These are phyloP conservation scores for Myochromella boudieri DNA, from an alignment of 768 basidiomycete genomes.

Conservation along the genomic window DNA sequence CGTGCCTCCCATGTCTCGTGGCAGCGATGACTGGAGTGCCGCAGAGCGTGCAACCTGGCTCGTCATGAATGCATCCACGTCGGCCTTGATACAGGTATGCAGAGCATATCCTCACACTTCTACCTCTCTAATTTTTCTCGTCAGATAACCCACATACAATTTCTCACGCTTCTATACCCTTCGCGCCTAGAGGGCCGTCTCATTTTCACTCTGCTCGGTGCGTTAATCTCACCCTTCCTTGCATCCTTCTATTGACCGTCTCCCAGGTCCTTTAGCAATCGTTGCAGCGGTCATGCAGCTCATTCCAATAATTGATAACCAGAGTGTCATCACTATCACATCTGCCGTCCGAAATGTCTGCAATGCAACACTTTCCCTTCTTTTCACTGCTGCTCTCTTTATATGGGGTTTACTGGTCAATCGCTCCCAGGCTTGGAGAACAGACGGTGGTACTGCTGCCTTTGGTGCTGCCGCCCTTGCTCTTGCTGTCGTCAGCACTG, in stretches of 20 bases:
- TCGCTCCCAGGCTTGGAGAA: slow-evolving; percentile 89
- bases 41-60: slow-evolving; percentile 78
- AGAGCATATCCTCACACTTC: background rate
- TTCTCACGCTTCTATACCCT: slow-evolving; percentile 92
- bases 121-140: background rate
- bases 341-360: slow-evolving; percentile 87
- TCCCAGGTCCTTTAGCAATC: slow-evolving; percentile 77
- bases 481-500: slow-evolving; percentile 82
- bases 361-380: slow-evolving; percentile 93
- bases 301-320: slow-evolving; percentile 57
- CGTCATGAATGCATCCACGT: slow-evolving; percentile 83
- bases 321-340: slow-evolving; percentile 50
- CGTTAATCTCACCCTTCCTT: slow-evolving; percentile 19
- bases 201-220: slow-evolving; percentile 82
- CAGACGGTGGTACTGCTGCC: slow-evolving; percentile 92
- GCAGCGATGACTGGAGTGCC: slow-evolving; percentile 52
- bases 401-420: slow-evolving; percentile 95
- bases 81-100: slow-evolving; percentile 81
- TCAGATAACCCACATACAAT: slow-evolving; percentile 96
- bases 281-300: slow-evolving; percentile 84
- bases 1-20: slow-evolving; percentile 56
- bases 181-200: slow-evolving; percentile 85
- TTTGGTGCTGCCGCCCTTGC: slow-evolving; percentile 85
- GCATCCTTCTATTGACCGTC: background rate
- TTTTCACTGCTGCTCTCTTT: slow-evolving; percentile 86